Conservation (phyloP, 805 yeast species). For the Candida insectorum region DNA sequence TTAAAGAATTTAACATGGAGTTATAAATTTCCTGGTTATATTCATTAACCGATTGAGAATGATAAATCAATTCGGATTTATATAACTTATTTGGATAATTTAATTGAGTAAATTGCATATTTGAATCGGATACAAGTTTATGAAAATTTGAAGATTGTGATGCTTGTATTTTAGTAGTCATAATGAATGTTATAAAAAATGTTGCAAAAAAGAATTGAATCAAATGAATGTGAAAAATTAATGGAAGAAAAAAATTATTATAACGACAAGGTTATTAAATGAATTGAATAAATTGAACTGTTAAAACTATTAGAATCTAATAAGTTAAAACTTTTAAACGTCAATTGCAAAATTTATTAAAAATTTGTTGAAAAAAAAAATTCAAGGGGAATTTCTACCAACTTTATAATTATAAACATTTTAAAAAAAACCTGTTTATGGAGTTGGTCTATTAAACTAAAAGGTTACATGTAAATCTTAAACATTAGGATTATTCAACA, state of each 20-base stretch:
- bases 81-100: conserved; percentile 52
- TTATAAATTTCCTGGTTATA: conserved; percentile 50
- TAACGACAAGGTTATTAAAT: no score
- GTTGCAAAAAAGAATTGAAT: not conserved
- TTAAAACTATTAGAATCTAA: no score
- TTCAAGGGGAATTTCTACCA: conserved; percentile 4
- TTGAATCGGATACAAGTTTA: conserved; percentile 15
- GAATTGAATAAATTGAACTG: no score
- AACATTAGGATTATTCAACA: no score
- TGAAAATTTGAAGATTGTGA: conserved; percentile 1
- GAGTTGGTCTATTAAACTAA: no score
- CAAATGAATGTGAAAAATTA: not conserved
- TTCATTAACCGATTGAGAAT: conserved; percentile 44
- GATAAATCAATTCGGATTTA: conserved; percentile 46
- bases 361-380: not conserved
- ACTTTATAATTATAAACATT: conserved; percentile 10
- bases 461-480: no score
- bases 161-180: not conserved
- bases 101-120: conserved; percentile 26
- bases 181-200: not conserved
- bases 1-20: conserved; percentile 29
- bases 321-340: no score
- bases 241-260: no score
- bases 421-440: no score
- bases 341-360: conserved; percentile 4